Evolutionary conservation across 345 rosid genomes (phyloP).

Genomic region (Eucalyptus sp.): DNA sequence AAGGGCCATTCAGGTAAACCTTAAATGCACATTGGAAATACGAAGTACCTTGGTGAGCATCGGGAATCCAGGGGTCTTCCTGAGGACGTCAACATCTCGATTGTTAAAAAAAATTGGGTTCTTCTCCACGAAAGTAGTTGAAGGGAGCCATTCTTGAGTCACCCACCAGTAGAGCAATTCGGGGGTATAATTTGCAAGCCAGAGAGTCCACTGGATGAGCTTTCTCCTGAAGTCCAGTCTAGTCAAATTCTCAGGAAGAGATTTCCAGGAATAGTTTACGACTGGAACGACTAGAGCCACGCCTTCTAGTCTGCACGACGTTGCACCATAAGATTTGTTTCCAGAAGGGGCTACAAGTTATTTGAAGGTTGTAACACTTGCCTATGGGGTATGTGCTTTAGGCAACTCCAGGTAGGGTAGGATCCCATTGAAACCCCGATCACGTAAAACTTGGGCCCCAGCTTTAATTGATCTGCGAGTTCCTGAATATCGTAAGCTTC

Average conservation of each 20-base stretch:
- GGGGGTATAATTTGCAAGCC: slow-evolving; percentile 58
- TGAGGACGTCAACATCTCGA: slow-evolving; percentile 51
- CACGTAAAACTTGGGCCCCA: slow-evolving; percentile 59
- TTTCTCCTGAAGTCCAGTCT: slow-evolving; percentile 53
- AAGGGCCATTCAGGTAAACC: background rate
- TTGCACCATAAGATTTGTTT: background rate
- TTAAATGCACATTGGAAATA: background rate
- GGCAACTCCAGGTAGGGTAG: slow-evolving; percentile 77
- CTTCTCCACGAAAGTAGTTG: slow-evolving; percentile 16
- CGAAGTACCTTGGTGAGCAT: slow-evolving; percentile 50
- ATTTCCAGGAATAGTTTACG: slow-evolving; percentile 67
- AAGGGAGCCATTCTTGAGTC: slow-evolving; percentile 51
- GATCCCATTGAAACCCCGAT: slow-evolving; percentile 92
- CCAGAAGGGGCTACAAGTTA: background rate
- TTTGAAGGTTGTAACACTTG: background rate
- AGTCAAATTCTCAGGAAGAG: slow-evolving; percentile 46
- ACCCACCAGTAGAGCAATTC: slow-evolving; percentile 65
- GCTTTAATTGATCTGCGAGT: slow-evolving; percentile 59
- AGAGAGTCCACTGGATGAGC: slow-evolving; percentile 26
- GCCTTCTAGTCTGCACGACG: slow-evolving; percentile 61
- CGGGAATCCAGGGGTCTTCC: slow-evolving; percentile 57
- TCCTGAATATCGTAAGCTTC: slow-evolving; percentile 75
- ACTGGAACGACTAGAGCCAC: slow-evolving; percentile 64
- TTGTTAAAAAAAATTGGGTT: slow-evolving; percentile 45
- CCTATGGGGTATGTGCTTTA: slow-evolving; percentile 85